Percentiles rank a stretch among this genome's conserved stretches.
These are phyloP conservation scores for Holtermanniella nyarrowii DNA, from an alignment of 768 basidiomycete genomes.

Conservation along the genomic window DNA sequence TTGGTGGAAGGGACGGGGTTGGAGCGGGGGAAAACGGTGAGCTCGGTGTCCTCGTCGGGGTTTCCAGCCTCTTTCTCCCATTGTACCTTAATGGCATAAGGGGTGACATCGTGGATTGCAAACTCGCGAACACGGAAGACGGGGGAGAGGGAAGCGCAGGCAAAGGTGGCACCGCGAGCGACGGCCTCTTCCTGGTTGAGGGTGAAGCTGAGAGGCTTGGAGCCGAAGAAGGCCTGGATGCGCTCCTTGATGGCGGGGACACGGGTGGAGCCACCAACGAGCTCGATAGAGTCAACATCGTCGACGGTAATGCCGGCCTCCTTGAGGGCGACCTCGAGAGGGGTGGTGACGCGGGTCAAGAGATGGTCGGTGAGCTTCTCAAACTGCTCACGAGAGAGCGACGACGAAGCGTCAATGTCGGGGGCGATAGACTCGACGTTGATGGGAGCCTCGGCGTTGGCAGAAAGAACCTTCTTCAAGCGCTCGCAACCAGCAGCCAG, in stretches of 20 bases:
- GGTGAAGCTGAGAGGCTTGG: conserved; percentile 76
- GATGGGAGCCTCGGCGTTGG: conserved; percentile 76
- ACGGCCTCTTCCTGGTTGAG: conserved; percentile 97
- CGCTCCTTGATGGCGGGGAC: conserved; percentile 80
- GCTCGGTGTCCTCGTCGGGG: conserved; percentile 74
- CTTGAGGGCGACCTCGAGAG: conserved; percentile 65
- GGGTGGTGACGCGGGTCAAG: conserved; percentile 63
- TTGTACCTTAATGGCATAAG: conserved; percentile 79
- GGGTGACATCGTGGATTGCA: conserved; percentile 69
- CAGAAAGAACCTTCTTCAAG: conserved; percentile 91
- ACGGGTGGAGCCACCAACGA: conserved; percentile 87
- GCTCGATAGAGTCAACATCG: conserved; percentile 80
- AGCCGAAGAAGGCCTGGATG: conserved; percentile 72
- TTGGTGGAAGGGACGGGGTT: conserved; percentile 88
- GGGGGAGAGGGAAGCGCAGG: conserved; percentile 93
- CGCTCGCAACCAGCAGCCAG: conserved; percentile 79
- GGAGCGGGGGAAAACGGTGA: conserved; percentile 76
- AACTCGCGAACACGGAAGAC: conserved; percentile 98
- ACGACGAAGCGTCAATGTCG: conserved; percentile 84
- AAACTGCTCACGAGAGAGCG: conserved; percentile 68
- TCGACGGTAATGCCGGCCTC: conserved; percentile 73
- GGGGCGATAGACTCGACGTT: conserved; percentile 94
- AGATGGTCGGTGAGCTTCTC: conserved; percentile 66
- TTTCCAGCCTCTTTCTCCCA: conserved; percentile 70
- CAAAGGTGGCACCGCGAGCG: conserved; percentile 90